A percentile compares a stretch with the other conserved stretches of the same genome.
Conservation (phyloP, 176 grass and related monocot genomes). For the Dactylis glomerata region DNA sequence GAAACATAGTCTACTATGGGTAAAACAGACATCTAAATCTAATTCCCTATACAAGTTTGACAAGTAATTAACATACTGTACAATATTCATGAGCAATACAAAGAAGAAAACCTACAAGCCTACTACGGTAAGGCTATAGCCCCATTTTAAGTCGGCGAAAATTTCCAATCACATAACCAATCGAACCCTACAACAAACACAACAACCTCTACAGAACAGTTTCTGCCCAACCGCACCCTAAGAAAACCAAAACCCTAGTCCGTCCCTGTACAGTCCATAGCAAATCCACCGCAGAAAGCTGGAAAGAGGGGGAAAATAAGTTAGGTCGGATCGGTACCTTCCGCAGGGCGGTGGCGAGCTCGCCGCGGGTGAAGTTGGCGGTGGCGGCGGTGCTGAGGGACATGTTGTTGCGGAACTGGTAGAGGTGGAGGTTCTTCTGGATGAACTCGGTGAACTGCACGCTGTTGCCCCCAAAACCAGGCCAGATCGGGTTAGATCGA, state of each 20-base stretch:
- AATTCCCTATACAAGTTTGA: not conserved
- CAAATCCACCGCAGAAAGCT: not conserved
- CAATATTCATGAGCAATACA: not conserved
- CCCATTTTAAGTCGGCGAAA: not conserved
- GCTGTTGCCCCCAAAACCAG: conserved; percentile 24
- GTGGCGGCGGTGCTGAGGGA: conserved; percentile 81
- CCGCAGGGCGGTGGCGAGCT: conserved; percentile 88
- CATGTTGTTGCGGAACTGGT: conserved; percentile 95
- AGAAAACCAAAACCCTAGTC: not conserved
- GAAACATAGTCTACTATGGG: not conserved
- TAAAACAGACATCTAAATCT: not conserved
- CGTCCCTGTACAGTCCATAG: not conserved
- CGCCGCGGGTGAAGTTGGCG: conserved; percentile 93
- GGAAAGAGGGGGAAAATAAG: not conserved
- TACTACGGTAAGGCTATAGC: not conserved
- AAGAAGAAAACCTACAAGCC: not conserved
- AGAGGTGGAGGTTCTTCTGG: conserved; percentile 97
- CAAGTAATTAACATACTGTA: not conserved
- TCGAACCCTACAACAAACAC: not conserved
- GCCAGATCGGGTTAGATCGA: conserved; percentile 34
- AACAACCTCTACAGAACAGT: not conserved
- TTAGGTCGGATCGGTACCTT: conserved; percentile 44
- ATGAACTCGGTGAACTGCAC: conserved; percentile 99
- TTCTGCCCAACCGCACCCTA: not conserved
- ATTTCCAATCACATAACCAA: not conserved